Evolutionary conservation across 1,284 basidiomycete species (phyloP).

Genomic region (Irpex rosettiformis): DNA sequence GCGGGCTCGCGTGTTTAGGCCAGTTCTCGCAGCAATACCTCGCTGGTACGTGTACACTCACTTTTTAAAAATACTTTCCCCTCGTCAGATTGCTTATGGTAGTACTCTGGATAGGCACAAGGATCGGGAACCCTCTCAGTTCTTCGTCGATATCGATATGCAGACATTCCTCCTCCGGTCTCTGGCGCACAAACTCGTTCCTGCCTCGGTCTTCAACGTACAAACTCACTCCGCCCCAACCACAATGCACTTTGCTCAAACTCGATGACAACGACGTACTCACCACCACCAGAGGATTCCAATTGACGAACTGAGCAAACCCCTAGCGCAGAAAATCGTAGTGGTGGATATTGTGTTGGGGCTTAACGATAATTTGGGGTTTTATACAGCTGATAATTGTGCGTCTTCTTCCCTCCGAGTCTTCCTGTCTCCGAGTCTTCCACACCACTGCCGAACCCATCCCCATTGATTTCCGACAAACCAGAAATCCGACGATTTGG

Average conservation of each 20-base stretch:
- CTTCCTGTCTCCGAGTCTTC: neutral
- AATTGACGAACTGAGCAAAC: conserved; percentile 49
- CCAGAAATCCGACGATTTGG: conserved; percentile 22
- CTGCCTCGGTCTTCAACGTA: too few relatives aligned
- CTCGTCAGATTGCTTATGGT: neutral
- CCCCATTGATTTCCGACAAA: conserved; percentile 6
- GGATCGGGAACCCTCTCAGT: conserved; percentile 43
- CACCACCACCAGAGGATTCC: conserved; percentile 61
- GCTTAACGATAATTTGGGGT: conserved; percentile 32
- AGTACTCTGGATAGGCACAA: neutral
- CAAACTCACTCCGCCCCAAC: too few relatives aligned
- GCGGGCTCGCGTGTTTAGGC: conserved; percentile 59
- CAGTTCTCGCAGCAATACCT: conserved; percentile 58
- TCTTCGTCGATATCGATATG: too few relatives aligned
- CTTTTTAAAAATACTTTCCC: neutral
- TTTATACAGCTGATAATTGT: conserved; percentile 54
- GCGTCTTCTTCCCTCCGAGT: conserved; percentile 15
- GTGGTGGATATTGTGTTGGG: conserved; percentile 45
- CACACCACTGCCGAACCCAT: conserved; percentile 22
- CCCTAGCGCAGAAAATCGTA: conserved; percentile 55
- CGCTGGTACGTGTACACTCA: conserved; percentile 32
- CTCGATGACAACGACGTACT: too few relatives aligned
- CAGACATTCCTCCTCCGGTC: too few relatives aligned
- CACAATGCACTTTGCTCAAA: too few relatives aligned
- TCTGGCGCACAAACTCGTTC: too few relatives aligned